A percentile compares a stretch with the other conserved stretches of the same genome.
These are phyloP conservation scores for Pulveroboletus sp. DNA, from an alignment of 768 basidiomycete genomes.

Conservation along the genomic window DNA sequence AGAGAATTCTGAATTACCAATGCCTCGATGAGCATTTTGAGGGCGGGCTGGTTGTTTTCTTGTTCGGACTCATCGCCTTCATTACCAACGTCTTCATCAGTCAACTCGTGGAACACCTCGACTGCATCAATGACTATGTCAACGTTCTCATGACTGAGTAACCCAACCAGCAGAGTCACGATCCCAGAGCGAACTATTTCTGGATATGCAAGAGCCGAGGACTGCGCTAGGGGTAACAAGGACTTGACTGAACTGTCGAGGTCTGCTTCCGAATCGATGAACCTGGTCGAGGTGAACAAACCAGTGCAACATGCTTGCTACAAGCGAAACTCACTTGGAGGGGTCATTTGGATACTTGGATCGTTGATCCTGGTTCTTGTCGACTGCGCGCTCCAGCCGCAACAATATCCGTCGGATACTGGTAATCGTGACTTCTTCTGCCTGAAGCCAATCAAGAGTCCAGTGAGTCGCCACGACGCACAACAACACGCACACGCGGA, in stretches of 20 bases:
- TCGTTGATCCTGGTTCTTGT: constrained; percentile 94
- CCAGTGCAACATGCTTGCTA: neutral
- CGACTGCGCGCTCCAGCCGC: constrained; percentile 82
- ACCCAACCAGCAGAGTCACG: constrained; percentile 67
- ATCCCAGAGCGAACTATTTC: constrained; percentile 81
- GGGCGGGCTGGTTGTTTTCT: constrained; percentile 58
- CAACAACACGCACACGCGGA: neutral
- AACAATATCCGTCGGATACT: constrained; percentile 72
- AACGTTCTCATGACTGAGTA: constrained; percentile 93
- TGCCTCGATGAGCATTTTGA: constrained; percentile 72
- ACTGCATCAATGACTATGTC: constrained; percentile 98
- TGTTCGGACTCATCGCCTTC: constrained; percentile 66
- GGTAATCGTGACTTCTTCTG: constrained; percentile 65
- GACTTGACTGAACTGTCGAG: constrained; percentile 85
- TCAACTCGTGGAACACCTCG: constrained; percentile 89
- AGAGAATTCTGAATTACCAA: constrained; percentile 52
- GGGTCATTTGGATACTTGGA: constrained; percentile 95
- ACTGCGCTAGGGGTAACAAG: constrained; percentile 85
- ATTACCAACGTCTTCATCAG: constrained; percentile 92
- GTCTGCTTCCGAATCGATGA: constrained; percentile 98
- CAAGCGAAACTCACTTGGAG: constrained; percentile 58
- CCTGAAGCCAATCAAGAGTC: constrained; percentile 39
- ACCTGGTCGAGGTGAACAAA: constrained; percentile 48
- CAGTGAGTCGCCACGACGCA: neutral
- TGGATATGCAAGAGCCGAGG: constrained; percentile 79